These are phyloP conservation scores for Asterochloris erici DNA, from an alignment of 139 green algal genomes.

Conservation along the genomic window DNA sequence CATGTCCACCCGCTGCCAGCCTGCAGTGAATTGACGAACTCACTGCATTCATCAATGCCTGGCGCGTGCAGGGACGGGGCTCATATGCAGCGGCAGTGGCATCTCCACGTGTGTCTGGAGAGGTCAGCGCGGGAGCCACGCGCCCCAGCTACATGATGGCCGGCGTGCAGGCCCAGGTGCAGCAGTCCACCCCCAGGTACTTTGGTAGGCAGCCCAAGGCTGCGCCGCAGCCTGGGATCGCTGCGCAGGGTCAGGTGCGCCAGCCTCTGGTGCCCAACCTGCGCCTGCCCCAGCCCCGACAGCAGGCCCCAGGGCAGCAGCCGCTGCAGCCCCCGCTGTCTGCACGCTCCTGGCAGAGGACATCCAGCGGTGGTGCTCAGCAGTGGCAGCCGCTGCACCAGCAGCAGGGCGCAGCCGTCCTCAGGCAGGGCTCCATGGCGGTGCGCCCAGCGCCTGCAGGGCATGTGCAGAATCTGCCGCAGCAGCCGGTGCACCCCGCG, in stretches of 20 bases:
- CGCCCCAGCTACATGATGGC: too few relatives aligned
- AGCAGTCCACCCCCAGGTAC: not conserved
- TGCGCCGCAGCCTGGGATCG: not conserved
- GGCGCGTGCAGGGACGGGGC: too few relatives aligned
- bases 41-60: too few relatives aligned
- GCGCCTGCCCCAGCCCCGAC: not conserved
- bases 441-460: not conserved
- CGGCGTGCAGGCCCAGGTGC: not conserved
- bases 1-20: too few relatives aligned
- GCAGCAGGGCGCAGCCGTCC: not conserved
- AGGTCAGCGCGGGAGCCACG: too few relatives aligned
- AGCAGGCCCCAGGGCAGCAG: not conserved
- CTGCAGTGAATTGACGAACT: too few relatives aligned
- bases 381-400: not conserved
- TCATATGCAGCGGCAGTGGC: too few relatives aligned
- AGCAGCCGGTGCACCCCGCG: not conserved
- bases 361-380: not conserved
- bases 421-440: not conserved
- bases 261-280: not conserved
- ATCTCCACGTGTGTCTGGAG: too few relatives aligned
- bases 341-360: not conserved
- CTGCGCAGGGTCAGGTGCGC: not conserved
- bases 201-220: not conserved
- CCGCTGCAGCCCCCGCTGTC: not conserved
- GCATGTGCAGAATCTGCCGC: not conserved